Evolutionary conservation across 805 yeast genomes (phyloP), one percentile per base, ranked within the genome.

Genomic region (Ogataea henricii): DNA sequence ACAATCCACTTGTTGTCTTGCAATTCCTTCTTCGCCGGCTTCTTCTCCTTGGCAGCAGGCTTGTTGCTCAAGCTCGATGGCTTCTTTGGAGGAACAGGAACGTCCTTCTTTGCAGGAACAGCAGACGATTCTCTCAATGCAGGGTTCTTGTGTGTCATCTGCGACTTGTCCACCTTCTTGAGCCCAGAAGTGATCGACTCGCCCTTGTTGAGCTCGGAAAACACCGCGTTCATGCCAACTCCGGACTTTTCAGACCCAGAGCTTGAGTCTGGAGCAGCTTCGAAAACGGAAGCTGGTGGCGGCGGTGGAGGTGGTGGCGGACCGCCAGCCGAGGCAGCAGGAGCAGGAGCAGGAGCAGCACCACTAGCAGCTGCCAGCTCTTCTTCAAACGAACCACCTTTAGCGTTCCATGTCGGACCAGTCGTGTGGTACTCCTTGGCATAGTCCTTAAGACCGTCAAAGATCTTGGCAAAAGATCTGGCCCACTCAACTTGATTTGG

Each of bases 271-370:
- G 56, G 34, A 12, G 67, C 46, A 1, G 60, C 64, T 48, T 78
- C 82, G 61, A 82, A 87, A 30, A 86, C 72, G 47, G 83, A 71
- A 8, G 95, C 83, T 22, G 96, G 92, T 12, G 85, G 81, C 2
- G 96, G 89, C 1, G 94, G 92, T 3, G 96, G 96, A 2, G 96
- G 96, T 1, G 97, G 97, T 14, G 96, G 95, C 6, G 91, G 70
- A 10, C 74, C 60, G 10, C 74, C 62, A 21, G 37, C 22, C 4
- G 37, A 20, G 2, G 80, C 62, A 2, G 73, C 58, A 12, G 70
- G 53, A n/a, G 71, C 59, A n/a, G 68, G 46, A 20, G 71, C 54
- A 3, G 57, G 51, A 3, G 65, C 42, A 1, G 67, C 52, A 1
- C 56, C 48, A 6, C 52, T 46, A 18, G 49, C 25, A 5, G 29